These are phyloP conservation scores for Coemansia aciculifera DNA, from an alignment of 192 early-diverging fungal genomes.

Conservation along the genomic window DNA sequence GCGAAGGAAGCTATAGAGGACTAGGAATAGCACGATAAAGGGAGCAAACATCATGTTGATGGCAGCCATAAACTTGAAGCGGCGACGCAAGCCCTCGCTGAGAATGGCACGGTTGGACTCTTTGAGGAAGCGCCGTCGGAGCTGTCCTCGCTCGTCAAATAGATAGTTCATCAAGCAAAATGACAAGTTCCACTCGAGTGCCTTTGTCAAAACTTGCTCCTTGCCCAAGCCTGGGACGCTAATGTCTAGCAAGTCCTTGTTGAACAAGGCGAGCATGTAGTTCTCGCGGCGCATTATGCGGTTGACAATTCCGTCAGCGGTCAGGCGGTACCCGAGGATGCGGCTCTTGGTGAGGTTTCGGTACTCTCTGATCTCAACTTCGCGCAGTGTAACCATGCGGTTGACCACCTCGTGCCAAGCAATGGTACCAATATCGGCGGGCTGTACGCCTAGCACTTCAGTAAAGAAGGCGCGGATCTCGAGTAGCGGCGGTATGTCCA, in stretches of 20 bases:
- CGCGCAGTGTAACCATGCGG: constrained; percentile 70
- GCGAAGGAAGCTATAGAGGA: constrained; percentile 87
- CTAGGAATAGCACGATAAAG: constrained; percentile 77
- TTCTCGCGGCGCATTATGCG: constrained; percentile 98
- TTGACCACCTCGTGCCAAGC: constrained; percentile 83
- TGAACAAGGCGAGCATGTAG: constrained; percentile 93
- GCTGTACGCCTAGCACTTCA: constrained; percentile 74
- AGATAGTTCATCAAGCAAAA: constrained; percentile 84
- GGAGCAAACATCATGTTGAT: constrained; percentile 84
- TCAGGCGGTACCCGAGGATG: constrained; percentile 58
- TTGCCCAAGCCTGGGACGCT: constrained; percentile 63
- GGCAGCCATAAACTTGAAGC: constrained; percentile 88
- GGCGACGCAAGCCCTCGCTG: constrained; percentile 65
- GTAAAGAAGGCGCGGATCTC: constrained; percentile 86
- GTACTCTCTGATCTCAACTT: constrained; percentile 61
- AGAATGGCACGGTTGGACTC: constrained; percentile 66
- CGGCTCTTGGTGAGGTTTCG: constrained; percentile 53
- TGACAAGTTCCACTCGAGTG: constrained; percentile 89
- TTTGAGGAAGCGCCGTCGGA: constrained; percentile 80
- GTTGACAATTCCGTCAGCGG: constrained; percentile 78
- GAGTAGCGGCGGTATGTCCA: constrained; percentile 70
- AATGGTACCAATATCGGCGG: constrained; percentile 80
- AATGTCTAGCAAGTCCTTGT: constrained; percentile 86
- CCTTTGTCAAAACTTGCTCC: constrained; percentile 74
- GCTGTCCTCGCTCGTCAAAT: constrained; percentile 84